These are phyloP conservation scores for Saturnispora besseyi DNA, from an alignment of 805 yeast species.

Conservation along the genomic window DNA sequence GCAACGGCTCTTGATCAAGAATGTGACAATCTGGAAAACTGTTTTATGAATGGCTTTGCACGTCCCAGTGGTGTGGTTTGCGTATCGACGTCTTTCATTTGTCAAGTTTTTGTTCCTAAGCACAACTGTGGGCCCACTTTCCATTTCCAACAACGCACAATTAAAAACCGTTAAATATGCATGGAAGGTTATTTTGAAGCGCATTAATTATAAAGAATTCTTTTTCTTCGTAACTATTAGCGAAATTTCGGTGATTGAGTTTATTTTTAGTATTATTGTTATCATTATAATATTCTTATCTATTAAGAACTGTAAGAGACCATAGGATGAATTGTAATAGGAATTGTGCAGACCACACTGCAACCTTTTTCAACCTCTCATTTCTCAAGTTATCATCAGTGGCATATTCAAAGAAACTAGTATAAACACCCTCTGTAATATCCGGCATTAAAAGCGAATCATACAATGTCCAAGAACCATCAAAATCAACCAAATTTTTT, in stretches of 20 bases:
- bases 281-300: not conserved
- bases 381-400: conserved; percentile 75
- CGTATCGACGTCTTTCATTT: not conserved
- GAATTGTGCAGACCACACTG: conserved; percentile 87
- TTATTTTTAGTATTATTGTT: too few species aligned
- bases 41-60: not conserved
- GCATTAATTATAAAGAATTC: not conserved
- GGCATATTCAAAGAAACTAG: conserved; percentile 81
- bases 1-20: too few species aligned
- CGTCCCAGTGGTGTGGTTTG: not conserved
- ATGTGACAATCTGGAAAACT: too few species aligned
- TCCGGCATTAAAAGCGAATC: conserved; percentile 90
- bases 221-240: too few species aligned
- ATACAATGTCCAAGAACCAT: conserved; percentile 94
- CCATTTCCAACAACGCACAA: not conserved
- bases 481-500: conserved; percentile 73
- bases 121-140: not conserved
- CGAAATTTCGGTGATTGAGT: too few species aligned
- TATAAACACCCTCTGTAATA: conserved; percentile 79
- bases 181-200: not conserved
- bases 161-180: not conserved
- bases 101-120: not conserved
- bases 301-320: conserved; percentile 56
- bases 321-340: conserved; percentile 73
- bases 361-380: conserved; percentile 69